These are phyloP conservation scores for Pigoraptor vietnamica DNA, from an alignment of 78 protist genomes.

Conservation along the genomic window DNA sequence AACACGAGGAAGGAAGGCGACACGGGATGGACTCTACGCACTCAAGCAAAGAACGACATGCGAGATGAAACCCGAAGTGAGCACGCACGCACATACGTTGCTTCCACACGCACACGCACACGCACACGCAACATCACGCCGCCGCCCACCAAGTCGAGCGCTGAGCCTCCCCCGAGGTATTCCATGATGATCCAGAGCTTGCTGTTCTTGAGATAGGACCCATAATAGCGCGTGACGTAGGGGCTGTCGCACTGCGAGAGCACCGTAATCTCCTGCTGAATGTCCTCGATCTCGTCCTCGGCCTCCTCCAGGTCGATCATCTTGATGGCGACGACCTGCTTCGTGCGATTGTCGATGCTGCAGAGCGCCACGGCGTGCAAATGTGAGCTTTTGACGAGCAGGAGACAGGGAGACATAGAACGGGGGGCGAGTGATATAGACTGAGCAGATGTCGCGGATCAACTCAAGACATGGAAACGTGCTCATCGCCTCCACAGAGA, in stretches of 20 bases:
- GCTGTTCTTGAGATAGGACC: conserved; percentile 65
- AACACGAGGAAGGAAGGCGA: background rate
- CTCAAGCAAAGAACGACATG: too few species aligned
- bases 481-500: too few species aligned
- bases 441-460: too few species aligned
- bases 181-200: conserved; percentile 95
- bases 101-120: too few species aligned
- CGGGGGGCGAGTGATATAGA: too few species aligned
- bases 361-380: too few species aligned
- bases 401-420: background rate
- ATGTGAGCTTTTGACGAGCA: background rate
- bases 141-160: conserved; percentile 62
- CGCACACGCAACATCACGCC: background rate
- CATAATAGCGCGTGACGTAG: conserved; percentile 70
- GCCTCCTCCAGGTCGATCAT: conserved; percentile 92
- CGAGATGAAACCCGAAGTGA: too few species aligned
- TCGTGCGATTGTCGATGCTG: conserved; percentile 57
- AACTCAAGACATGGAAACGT: too few species aligned
- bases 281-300: conserved; percentile 94
- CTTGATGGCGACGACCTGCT: conserved; percentile 83
- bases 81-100: too few species aligned
- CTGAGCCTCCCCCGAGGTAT: conserved; percentile 89
- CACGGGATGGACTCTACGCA: too few species aligned
- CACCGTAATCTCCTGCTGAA: conserved; percentile 79
- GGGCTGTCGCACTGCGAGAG: conserved; percentile 71